phyloP scores from a whole-genome alignment of 345 rosid genomes.

The Isatis tinctoria region DNA sequence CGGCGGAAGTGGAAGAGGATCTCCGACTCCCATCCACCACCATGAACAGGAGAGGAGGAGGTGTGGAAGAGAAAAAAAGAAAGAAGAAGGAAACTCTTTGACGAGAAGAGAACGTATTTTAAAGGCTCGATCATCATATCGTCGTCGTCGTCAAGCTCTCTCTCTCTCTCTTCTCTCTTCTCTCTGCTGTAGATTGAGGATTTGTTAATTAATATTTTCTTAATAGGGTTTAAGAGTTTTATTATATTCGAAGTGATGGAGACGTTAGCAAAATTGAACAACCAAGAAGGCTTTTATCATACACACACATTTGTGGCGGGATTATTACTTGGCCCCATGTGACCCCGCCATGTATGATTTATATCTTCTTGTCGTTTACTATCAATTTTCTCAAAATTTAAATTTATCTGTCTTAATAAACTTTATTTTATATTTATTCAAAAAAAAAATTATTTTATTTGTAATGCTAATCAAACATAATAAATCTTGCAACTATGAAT shows the following conservation, averaged over 20 bases:
- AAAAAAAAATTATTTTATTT: too few relatives aligned
- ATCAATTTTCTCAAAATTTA: background rate
- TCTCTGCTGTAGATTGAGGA: conserved; percentile 6
- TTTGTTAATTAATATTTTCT: background rate
- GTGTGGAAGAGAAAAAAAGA: background rate
- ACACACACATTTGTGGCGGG: background rate
- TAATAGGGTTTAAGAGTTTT: background rate
- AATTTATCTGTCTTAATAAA: background rate
- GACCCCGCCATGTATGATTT: background rate
- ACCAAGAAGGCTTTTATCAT: conserved; percentile 26
- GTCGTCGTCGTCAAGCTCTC: conserved; percentile 10
- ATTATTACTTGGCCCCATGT: conserved; percentile 13
- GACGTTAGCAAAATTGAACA: conserved; percentile 16
- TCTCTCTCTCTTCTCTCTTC: conserved; percentile 1
- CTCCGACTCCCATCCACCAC: conserved; percentile 41
- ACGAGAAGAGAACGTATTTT: conserved; percentile 14
- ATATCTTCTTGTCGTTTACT: background rate
- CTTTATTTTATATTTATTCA: too few relatives aligned
- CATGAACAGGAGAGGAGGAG: conserved; percentile 33
- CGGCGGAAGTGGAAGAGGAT: conserved; percentile 30
- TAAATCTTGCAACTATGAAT: background rate
- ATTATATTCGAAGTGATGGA: conserved; percentile 16
- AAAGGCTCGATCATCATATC: conserved; percentile 22
- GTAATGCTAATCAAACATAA: background rate
- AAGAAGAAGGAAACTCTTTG: conserved; percentile 40